Base-by-base conservation (phyloP, 495 filamentous ascomycete genomes). In the Penicillium maclennaniae region DNA sequence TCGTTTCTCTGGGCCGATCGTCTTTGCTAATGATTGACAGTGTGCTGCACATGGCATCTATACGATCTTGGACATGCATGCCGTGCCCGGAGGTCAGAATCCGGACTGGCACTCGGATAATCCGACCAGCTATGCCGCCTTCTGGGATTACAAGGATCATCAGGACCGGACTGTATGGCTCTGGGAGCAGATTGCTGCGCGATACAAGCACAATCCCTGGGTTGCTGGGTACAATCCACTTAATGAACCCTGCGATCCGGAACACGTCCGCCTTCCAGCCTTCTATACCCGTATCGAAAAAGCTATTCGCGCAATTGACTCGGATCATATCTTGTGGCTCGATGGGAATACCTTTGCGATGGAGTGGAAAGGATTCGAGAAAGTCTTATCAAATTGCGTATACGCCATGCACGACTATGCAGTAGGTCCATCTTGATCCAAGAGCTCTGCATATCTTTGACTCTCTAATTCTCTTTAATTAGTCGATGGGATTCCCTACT, bases 321-420 rank as follows among this genome's bases (percentile, higher is more conserved):
- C 79, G 0, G 63, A 85, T 17, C 83, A 86, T 58, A 83, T 86
- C 27, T 67, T 87, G 0, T 87, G 78, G 66, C 63, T 86, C 5
- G 84, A 87, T 55, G 82, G 83, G 1, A 87, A 87, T 58, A 86
- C 83, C 0, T 86, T 80, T 56, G 75, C 83, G 0, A 85, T 84
- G 72, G 75, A 80, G 37, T 80, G 69, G 67, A 70, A 59, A 37
- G 62, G 62, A 1, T 79, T 80, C 41, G 61, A 73, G 23, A 61
- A 60, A 8, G 65, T 76, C 7, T 55, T 79, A n/a, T 76, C 77
- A 1, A 85, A 85, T 52, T 73, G 70, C 26, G 83, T 85, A 14
- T 86, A 87, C 59, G 72, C 82, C 0, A 74, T 80, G 42, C 83
- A 87, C 65, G 83, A 86, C 60, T 87, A 87, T 59, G 70, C 74